Base-by-base conservation (phyloP, 2,329 filamentous ascomycete genomes). In the Trichocomaceae sp. region DNA sequence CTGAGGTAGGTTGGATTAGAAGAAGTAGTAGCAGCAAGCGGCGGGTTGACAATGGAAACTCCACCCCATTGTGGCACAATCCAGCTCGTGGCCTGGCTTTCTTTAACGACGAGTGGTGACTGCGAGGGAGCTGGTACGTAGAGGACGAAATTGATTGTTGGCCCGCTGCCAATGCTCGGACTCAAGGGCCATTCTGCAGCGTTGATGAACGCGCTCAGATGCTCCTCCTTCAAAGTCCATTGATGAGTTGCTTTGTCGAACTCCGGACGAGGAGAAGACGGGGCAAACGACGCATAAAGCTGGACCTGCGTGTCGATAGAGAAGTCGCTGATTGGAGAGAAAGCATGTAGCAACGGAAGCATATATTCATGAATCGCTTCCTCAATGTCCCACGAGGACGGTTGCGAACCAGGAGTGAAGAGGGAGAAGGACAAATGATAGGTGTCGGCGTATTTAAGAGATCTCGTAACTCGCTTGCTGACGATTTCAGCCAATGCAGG, bases 371-470 rank as follows among this genome's bases (percentile, higher is more conserved):
- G 79, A 9, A 97, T 79, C 0, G 92, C 90, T 35, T 80, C 73
- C 60, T 96, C 87, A 50, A 97, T 89, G 51, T 95, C 89, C 93
- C 93, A 99, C 9, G 86, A 87, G 31, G 87, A 95, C 1, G 93
- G 93, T 0, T 77, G 70, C 1, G 86, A 81, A 1, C 84, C 84
- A 12, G 87, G 86, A 0, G 90, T 93, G 68, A 99, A 97, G 2
- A 99, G 79, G 0, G 93, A 99, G 66, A 99, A 96, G 0, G 91
- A 96, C 26, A 99, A 77, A 67, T 99, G 93, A 68, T 97, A 99
- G 0, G 89, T 95, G 13, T 91, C 85, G 3, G 93, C 87, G 68
- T 96, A 95, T 68, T 92, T 95, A 65, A 97, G 81, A 0, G 90
- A 90, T 50, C 90, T 81, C 2, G 88, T 93, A 35, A 88, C 88